A percentile compares a stretch with the other conserved stretches of the same genome.
These are phyloP conservation scores for Stentor coeruleus DNA, from an alignment of 73 alveolate genomes.

Conservation along the genomic window DNA sequence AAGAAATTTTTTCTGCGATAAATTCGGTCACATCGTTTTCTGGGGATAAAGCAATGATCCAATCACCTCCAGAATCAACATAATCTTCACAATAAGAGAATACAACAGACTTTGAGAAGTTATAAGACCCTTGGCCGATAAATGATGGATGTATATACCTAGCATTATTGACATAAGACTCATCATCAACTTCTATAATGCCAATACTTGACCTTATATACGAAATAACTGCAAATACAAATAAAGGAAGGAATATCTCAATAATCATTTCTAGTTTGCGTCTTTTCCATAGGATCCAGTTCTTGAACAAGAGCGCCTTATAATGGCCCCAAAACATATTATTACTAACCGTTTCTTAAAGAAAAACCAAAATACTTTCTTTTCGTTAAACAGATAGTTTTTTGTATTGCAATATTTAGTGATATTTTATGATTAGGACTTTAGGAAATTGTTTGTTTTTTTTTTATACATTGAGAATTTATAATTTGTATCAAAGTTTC, in stretches of 20 bases:
- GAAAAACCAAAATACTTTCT: too few species aligned
- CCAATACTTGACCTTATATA: neutral
- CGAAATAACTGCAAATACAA: slow-evolving; percentile 37
- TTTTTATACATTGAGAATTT: too few species aligned
- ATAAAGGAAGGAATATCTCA: slow-evolving; percentile 59
- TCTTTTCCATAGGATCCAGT: slow-evolving; percentile 62
- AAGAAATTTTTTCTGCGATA: too few species aligned
- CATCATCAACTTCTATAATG: neutral
- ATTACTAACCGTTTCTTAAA: too few species aligned
- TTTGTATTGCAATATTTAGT: too few species aligned
- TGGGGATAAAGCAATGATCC: slow-evolving; percentile 15
- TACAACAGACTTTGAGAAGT: neutral
- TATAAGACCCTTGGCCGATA: neutral
- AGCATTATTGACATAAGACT: neutral
- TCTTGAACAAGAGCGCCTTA: slow-evolving; percentile 65
- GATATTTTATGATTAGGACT: too few species aligned
- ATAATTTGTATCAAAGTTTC: too few species aligned
- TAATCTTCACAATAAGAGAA: neutral
- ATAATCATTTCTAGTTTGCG: slow-evolving; percentile 43
- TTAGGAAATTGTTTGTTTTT: too few species aligned
- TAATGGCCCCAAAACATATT: slow-evolving; percentile 32
- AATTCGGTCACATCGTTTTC: neutral
- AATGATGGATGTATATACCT: neutral
- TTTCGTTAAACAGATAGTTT: too few species aligned
- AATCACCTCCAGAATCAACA: neutral